Evolutionary conservation across 805 yeast genomes (phyloP).

Genomic region (Myxozyma geophila): DNA sequence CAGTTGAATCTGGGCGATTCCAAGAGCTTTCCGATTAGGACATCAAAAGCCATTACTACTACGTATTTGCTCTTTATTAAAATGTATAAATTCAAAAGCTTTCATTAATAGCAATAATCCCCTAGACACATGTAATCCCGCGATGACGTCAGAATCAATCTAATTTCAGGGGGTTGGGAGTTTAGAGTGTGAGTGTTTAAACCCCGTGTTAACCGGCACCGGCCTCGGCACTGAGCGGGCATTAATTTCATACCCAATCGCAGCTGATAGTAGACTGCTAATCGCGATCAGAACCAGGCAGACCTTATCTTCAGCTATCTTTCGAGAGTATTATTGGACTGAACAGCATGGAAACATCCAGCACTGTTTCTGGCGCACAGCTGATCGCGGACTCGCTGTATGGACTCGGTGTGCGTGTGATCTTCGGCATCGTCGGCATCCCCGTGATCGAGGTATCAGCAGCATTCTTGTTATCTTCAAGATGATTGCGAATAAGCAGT

Average conservation of each 20-base stretch:
- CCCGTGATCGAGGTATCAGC: slow-evolving; percentile 69
- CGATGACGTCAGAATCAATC: background rate
- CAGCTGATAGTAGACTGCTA: background rate
- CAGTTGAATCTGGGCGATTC: slow-evolving; percentile 36
- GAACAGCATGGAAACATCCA: background rate
- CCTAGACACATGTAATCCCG: background rate
- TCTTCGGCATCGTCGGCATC: slow-evolving; percentile 76
- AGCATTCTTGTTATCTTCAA: background rate
- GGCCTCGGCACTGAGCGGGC: background rate
- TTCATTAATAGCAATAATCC: background rate
- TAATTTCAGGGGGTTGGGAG: slow-evolving; percentile 6
- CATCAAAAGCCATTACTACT: background rate
- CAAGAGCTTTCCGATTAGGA: slow-evolving; percentile 10
- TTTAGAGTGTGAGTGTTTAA: background rate
- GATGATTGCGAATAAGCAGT: background rate
- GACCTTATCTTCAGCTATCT: background rate
- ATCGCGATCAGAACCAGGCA: background rate
- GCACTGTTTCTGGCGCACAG: slow-evolving; percentile 41
- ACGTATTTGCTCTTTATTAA: no score
- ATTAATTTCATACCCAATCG: background rate
- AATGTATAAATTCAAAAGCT: no score
- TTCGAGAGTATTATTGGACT: background rate
- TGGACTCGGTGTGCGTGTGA: slow-evolving; percentile 56
- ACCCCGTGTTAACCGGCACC: slow-evolving; percentile 10
- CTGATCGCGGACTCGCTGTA: slow-evolving; percentile 56